phyloP scores from a whole-genome alignment of 495 filamentous ascomycete genomes.

The Penicillium tannophilum region DNA sequence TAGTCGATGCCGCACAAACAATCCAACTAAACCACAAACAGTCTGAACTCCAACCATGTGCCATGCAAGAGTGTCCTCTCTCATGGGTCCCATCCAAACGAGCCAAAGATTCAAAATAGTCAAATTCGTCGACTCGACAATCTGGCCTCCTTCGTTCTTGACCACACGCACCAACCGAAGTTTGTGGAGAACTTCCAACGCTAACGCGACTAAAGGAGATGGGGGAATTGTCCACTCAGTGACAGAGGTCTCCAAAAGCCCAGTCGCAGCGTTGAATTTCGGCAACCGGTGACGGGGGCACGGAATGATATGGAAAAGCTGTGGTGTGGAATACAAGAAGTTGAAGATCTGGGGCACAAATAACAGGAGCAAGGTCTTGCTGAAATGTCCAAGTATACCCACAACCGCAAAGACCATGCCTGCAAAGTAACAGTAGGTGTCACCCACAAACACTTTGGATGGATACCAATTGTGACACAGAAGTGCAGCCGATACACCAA shows the following conservation, averaged over 20 bases:
- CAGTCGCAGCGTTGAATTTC: constrained; percentile 80
- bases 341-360: constrained; percentile 96
- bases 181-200: constrained; percentile 63
- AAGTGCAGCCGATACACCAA: constrained; percentile 87
- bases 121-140: constrained; percentile 84
- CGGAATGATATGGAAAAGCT: constrained; percentile 84
- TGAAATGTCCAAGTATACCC: constrained; percentile 94
- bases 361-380: constrained; percentile 89
- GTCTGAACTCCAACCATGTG: constrained; percentile 76
- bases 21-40: constrained; percentile 71
- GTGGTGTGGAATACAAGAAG: constrained; percentile 88
- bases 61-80: constrained; percentile 78
- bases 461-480: constrained; percentile 96
- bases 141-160: constrained; percentile 64
- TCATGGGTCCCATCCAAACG: constrained; percentile 90
- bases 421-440: constrained; percentile 99
- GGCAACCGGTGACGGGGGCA: constrained; percentile 93
- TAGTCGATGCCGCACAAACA: constrained; percentile 82
- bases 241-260: constrained; percentile 79
- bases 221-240: constrained; percentile 79
- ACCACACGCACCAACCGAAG: constrained; percentile 66
- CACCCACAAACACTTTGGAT: constrained; percentile 91
- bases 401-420: constrained; percentile 99
- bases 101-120: constrained; percentile 95
- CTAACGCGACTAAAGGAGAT: constrained; percentile 56